Conservation (phyloP, 139 green algal genomes). For the Chlamydomonas incerta region DNA sequence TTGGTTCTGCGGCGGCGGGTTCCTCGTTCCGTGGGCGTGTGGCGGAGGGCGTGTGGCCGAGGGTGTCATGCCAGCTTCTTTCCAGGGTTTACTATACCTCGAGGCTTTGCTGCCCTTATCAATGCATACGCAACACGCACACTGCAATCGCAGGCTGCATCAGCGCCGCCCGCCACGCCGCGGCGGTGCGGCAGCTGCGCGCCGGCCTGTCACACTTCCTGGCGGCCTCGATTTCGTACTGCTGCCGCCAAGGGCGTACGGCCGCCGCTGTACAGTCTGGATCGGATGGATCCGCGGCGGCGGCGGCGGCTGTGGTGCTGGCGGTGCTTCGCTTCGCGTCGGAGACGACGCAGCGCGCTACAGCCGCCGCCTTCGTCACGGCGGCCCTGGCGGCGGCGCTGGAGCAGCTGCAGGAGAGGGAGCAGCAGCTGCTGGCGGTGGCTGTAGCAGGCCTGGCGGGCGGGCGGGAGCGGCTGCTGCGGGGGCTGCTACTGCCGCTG, state of each 20-base stretch:
- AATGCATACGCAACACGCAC: too few relatives aligned
- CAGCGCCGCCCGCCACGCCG: neutral
- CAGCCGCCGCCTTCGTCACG: constrained; percentile 12
- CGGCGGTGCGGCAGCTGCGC: constrained; percentile 17
- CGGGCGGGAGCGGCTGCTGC: neutral
- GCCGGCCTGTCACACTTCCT: constrained; percentile 1
- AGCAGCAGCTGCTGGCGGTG: too few relatives aligned
- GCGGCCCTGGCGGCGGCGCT: neutral
- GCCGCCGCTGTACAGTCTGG: too few relatives aligned
- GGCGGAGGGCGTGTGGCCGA: too few relatives aligned
- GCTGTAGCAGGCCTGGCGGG: neutral
- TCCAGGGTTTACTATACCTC: too few relatives aligned
- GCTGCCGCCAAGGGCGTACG: too few relatives aligned
- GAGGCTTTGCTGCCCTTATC: too few relatives aligned
- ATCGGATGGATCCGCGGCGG: neutral
- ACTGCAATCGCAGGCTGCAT: neutral
- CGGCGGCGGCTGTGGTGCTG: neutral
- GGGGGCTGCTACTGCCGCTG: constrained; percentile 28
- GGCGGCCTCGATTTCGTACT: neutral
- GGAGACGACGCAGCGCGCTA: neutral
- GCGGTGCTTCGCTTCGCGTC: constrained; percentile 14
- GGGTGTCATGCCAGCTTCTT: too few relatives aligned
- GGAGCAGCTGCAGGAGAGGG: neutral
- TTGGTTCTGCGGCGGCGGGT: too few relatives aligned
- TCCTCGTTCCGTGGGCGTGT: too few relatives aligned